phyloP scores from a whole-genome alignment of 495 filamentous ascomycete genomes.

The Podospora fimiseda region DNA sequence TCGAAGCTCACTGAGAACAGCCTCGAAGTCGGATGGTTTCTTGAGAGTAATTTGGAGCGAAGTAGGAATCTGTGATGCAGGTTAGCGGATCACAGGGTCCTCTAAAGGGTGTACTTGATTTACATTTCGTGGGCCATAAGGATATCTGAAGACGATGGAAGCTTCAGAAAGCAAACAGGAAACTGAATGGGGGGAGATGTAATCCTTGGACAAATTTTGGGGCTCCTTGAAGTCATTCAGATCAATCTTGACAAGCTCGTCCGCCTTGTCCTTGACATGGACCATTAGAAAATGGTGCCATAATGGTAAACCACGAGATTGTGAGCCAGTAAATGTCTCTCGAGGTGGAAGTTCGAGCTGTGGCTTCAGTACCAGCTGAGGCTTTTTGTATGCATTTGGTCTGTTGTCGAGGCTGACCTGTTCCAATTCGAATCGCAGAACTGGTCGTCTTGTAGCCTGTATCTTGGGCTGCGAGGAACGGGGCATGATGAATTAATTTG shows the following conservation, averaged over 20 bases:
- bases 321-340: constrained; percentile 14
- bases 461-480: constrained; percentile 3
- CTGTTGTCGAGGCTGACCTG: constrained; percentile 17
- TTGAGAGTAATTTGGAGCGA: constrained; percentile 16
- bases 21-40: constrained; percentile 11
- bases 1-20: constrained; percentile 12
- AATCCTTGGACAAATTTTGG: neutral
- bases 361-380: constrained; percentile 27
- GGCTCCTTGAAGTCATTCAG: constrained; percentile 11
- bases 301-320: constrained; percentile 7
- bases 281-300: constrained; percentile 24
- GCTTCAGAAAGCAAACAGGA: constrained; percentile 1
- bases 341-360: constrained; percentile 13
- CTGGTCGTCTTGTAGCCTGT: constrained; percentile 1
- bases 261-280: constrained; percentile 29
- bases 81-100: neutral
- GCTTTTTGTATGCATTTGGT: constrained; percentile 19
- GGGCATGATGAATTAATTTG: neutral
- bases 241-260: constrained; percentile 20
- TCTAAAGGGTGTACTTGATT: too few relatives aligned
- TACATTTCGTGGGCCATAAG: constrained; percentile 5
- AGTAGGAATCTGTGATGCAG: neutral
- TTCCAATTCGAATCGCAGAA: constrained; percentile 19
- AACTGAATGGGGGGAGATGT: constrained; percentile 4
- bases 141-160: constrained; percentile 18